A percentile compares a stretch with the other conserved stretches of the same genome.
These are phyloP conservation scores for Diplodia corticola DNA, from an alignment of 2,329 filamentous ascomycete species.

Conservation along the genomic window DNA sequence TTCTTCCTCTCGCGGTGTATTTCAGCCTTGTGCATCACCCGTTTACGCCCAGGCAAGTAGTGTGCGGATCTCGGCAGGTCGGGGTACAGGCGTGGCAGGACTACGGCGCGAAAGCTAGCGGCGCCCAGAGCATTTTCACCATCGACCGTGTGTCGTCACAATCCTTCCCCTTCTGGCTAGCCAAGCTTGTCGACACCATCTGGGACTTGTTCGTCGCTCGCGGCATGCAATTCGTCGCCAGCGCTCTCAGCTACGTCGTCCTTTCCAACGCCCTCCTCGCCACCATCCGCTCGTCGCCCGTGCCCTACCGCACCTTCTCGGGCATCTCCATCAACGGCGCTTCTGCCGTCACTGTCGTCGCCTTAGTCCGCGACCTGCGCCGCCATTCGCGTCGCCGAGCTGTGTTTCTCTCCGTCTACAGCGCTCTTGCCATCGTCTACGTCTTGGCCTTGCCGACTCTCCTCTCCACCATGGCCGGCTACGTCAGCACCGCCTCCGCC, in stretches of 20 bases:
- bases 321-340: conserved; percentile 35
- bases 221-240: conserved; percentile 36
- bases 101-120: not conserved
- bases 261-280: conserved; percentile 37
- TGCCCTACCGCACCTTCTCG: conserved; percentile 37
- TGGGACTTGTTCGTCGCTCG: conserved; percentile 40
- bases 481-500: conserved; percentile 30
- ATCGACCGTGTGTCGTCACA: conserved; percentile 31
- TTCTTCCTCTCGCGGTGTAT: not conserved
- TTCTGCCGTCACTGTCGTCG: conserved; percentile 29
- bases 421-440: conserved; percentile 34
- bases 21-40: not conserved
- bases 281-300: conserved; percentile 37
- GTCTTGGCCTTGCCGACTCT: conserved; percentile 36
- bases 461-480: conserved; percentile 41
- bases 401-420: conserved; percentile 34
- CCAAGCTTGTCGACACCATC: conserved; percentile 37
- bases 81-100: not conserved
- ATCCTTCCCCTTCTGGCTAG: conserved; percentile 33
- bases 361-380: conserved; percentile 32
- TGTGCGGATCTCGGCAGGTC: not conserved
- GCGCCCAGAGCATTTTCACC: conserved; percentile 29
- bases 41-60: not conserved
- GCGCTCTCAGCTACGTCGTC: conserved; percentile 33
- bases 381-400: conserved; percentile 29